Conservation (phyloP, 208 protist species). For the Acanthamoeba healyi region DNA sequence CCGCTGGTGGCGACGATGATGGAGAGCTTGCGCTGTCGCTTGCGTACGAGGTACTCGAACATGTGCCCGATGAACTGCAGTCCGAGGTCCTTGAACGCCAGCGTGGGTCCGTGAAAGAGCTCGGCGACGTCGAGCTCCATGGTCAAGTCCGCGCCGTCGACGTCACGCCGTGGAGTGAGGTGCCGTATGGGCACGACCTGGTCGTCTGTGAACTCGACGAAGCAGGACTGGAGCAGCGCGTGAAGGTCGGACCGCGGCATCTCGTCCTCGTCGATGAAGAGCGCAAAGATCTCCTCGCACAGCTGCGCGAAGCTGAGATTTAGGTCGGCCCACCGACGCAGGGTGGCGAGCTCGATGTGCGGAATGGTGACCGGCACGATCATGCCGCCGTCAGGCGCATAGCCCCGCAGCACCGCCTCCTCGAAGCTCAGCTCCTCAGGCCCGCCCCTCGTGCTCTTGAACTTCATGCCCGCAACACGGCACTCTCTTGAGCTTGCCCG, state of each 20-base stretch:
- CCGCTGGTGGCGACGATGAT: slow-evolving; percentile 78
- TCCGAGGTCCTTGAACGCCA: slow-evolving; percentile 91
- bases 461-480: too few relatives aligned
- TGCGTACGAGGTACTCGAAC: slow-evolving; percentile 87
- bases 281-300: slow-evolving; percentile 28
- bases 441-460: slow-evolving; percentile 56
- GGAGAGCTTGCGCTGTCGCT: slow-evolving; percentile 44
- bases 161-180: neutral
- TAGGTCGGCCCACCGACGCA: slow-evolving; percentile 63
- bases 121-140: slow-evolving; percentile 84
- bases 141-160: neutral
- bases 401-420: slow-evolving; percentile 78
- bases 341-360: neutral
- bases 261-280: slow-evolving; percentile 77
- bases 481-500: too few relatives aligned
- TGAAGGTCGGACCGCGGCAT: slow-evolving; percentile 78
- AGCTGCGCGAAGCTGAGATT: slow-evolving; percentile 46
- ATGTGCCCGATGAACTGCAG: slow-evolving; percentile 90
- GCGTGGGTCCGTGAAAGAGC: slow-evolving; percentile 90
- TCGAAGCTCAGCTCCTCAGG: slow-evolving; percentile 69
- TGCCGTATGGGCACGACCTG: slow-evolving; percentile 26
- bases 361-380: slow-evolving; percentile 79
- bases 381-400: slow-evolving; percentile 79
- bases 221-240: slow-evolving; percentile 72
- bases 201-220: neutral